A percentile compares a stretch with the other conserved stretches of the same genome.
phyloP scores from a whole-genome alignment of 192 early-diverging fungal genomes.

The Mortierella hygrophila region DNA sequence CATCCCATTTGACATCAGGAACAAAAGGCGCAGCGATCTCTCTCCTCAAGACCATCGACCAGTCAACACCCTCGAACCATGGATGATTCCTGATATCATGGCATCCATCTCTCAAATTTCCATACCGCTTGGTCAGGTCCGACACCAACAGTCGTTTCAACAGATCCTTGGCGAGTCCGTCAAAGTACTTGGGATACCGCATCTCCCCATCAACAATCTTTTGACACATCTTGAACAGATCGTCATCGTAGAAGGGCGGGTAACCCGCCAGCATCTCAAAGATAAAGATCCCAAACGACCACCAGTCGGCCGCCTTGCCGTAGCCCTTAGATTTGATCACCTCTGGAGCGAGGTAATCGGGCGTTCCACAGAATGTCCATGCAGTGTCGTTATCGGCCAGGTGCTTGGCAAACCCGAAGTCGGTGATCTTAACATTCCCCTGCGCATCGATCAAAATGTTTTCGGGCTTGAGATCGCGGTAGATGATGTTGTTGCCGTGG shows the following conservation, averaged over 20 bases:
- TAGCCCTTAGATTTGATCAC: slow-evolving; percentile 80
- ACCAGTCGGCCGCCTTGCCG: slow-evolving; percentile 78
- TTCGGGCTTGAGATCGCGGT: slow-evolving; percentile 88
- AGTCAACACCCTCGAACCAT: slow-evolving; percentile 77
- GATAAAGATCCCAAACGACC: slow-evolving; percentile 74
- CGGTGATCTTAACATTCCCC: slow-evolving; percentile 88
- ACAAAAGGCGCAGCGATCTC: slow-evolving; percentile 70
- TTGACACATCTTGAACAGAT: slow-evolving; percentile 80
- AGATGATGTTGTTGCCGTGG: slow-evolving; percentile 80
- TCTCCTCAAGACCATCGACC: slow-evolving; percentile 66
- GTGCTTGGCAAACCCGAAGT: slow-evolving; percentile 90
- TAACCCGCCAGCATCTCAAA: slow-evolving; percentile 82
- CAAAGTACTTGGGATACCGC: slow-evolving; percentile 81
- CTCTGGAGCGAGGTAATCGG: slow-evolving; percentile 80
- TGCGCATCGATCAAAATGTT: slow-evolving; percentile 82
- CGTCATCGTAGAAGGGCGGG: slow-evolving; percentile 81
- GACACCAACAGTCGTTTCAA: slow-evolving; percentile 77
- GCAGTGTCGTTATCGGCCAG: slow-evolving; percentile 80
- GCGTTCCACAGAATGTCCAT: slow-evolving; percentile 90
- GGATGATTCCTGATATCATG: slow-evolving; percentile 74
- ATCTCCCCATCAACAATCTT: slow-evolving; percentile 79
- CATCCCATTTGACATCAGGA: slow-evolving; percentile 66
- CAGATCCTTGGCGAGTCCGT: slow-evolving; percentile 79
- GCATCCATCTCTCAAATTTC: slow-evolving; percentile 80
- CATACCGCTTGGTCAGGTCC: slow-evolving; percentile 83